Percentiles rank a stretch among this genome's conserved stretches.
phyloP scores from a whole-genome alignment of 495 filamentous ascomycete genomes.

The Paragyromitra xinjiangensis region DNA sequence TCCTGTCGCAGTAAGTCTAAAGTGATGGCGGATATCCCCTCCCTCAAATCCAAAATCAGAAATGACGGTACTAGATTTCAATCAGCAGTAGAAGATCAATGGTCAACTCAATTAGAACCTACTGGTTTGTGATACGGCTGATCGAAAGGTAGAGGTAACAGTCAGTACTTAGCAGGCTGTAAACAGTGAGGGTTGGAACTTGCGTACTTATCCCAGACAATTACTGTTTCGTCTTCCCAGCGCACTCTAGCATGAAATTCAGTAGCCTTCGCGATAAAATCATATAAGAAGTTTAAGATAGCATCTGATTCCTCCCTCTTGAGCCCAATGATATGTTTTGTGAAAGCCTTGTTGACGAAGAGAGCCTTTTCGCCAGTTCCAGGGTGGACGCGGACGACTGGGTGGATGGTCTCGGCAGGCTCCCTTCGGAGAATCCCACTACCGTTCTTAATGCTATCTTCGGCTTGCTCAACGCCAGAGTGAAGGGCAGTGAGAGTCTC shows the following conservation, averaged over 20 bases:
- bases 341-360: slow-evolving; percentile 81
- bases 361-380: slow-evolving; percentile 86
- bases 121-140: slow-evolving; percentile 48
- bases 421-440: slow-evolving; percentile 74
- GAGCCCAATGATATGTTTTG: slow-evolving; percentile 74
- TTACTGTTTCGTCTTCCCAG: slow-evolving; percentile 83
- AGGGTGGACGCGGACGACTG: slow-evolving; percentile 81
- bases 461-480: slow-evolving; percentile 77
- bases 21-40: slow-evolving; percentile 43
- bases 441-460: slow-evolving; percentile 66
- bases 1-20: slow-evolving; percentile 42
- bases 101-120: not conserved
- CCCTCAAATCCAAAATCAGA: slow-evolving; percentile 43
- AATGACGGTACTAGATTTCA: slow-evolving; percentile 33
- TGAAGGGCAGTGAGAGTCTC: slow-evolving; percentile 81
- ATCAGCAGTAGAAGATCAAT: not conserved
- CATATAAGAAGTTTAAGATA: slow-evolving; percentile 87
- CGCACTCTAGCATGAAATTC: slow-evolving; percentile 91
- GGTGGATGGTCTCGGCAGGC: slow-evolving; percentile 76
- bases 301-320: slow-evolving; percentile 81
- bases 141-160: not conserved
- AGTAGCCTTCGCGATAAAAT: slow-evolving; percentile 81
- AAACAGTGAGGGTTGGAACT: not conserved
- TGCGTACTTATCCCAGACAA: slow-evolving; percentile 81
- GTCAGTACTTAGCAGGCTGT: slow-evolving; percentile 1